phyloP scores from a whole-genome alignment of 2,329 filamentous ascomycete genomes.

The Alternaria conjuncta region DNA sequence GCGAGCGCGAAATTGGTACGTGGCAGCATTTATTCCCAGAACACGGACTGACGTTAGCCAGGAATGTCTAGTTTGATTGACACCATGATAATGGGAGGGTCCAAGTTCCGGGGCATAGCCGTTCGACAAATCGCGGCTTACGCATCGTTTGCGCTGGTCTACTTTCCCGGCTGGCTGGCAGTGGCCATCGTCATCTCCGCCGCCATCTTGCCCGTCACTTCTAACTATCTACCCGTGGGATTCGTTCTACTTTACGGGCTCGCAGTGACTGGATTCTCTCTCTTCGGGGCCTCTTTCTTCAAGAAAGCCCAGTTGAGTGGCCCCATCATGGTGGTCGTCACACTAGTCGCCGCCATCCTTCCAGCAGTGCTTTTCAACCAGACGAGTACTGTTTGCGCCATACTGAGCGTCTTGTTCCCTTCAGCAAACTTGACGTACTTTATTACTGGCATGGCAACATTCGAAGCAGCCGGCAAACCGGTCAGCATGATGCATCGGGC shows the following conservation, averaged over 20 bases:
- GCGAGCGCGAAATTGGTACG: not conserved
- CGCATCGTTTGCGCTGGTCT: conserved; percentile 80
- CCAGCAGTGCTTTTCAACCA: conserved; percentile 66
- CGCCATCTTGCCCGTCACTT: conserved; percentile 59
- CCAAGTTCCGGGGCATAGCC: conserved; percentile 61
- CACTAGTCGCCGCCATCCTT: conserved; percentile 82
- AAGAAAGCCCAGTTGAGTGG: conserved; percentile 86
- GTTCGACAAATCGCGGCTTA: conserved; percentile 73
- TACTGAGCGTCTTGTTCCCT: conserved; percentile 76
- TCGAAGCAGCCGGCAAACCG: conserved; percentile 17
- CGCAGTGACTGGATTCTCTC: conserved; percentile 77
- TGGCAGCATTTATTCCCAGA: not conserved
- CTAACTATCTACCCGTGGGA: conserved; percentile 53
- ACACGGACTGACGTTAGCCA: not conserved
- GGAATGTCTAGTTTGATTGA: conserved; percentile 66
- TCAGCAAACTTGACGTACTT: conserved; percentile 75
- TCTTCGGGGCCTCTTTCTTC: conserved; percentile 84
- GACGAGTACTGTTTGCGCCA: conserved; percentile 68
- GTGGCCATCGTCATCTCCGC: conserved; percentile 72
- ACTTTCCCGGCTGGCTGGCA: conserved; percentile 82
- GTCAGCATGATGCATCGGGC: conserved; percentile 20
- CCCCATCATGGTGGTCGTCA: conserved; percentile 75
- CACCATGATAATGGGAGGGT: conserved; percentile 64
- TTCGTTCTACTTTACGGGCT: conserved; percentile 78
- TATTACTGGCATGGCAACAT: conserved; percentile 28